phyloP scores from a whole-genome alignment of 1,284 basidiomycete species.

The Trametes pubescens region DNA sequence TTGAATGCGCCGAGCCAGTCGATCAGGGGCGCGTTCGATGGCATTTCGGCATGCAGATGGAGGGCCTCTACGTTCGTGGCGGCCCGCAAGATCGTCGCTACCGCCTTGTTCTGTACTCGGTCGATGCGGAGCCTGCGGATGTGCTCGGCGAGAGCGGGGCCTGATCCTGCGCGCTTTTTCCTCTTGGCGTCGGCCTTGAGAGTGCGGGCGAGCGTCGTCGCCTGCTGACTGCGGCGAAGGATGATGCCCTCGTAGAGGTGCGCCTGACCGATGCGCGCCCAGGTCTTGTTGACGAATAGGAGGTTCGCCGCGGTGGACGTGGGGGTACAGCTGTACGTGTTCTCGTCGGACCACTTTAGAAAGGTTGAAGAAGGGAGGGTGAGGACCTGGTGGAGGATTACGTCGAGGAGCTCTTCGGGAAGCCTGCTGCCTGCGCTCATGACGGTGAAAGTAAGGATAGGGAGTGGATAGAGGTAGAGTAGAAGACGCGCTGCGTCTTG shows the following conservation, averaged over 20 bases:
- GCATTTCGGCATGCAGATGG: neutral
- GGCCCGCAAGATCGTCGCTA: neutral
- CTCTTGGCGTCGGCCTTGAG: neutral
- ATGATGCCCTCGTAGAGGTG: slow-evolving; percentile 15
- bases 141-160: slow-evolving; percentile 6
- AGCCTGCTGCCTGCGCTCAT: slow-evolving; percentile 5
- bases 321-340: neutral
- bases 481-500: too few relatives aligned
- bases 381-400: slow-evolving; percentile 4
- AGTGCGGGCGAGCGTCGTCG: neutral
- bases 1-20: slow-evolving; percentile 8
- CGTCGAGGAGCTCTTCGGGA: slow-evolving; percentile 16
- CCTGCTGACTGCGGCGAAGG: slow-evolving; percentile 7
- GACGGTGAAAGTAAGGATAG: neutral
- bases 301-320: neutral
- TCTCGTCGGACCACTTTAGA: neutral
- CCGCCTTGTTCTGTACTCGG: slow-evolving; percentile 1
- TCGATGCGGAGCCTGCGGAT: slow-evolving; percentile 14
- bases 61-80: slow-evolving; percentile 5
- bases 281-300: slow-evolving; percentile 10
- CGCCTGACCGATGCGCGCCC: slow-evolving; percentile 7
- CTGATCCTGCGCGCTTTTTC: neutral
- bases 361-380: slow-evolving; percentile 5
- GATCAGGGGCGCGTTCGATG: neutral
- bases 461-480: neutral